phyloP scores from a whole-genome alignment of 352 stramenopile genomes.

The Globisporangium yorkense region DNA sequence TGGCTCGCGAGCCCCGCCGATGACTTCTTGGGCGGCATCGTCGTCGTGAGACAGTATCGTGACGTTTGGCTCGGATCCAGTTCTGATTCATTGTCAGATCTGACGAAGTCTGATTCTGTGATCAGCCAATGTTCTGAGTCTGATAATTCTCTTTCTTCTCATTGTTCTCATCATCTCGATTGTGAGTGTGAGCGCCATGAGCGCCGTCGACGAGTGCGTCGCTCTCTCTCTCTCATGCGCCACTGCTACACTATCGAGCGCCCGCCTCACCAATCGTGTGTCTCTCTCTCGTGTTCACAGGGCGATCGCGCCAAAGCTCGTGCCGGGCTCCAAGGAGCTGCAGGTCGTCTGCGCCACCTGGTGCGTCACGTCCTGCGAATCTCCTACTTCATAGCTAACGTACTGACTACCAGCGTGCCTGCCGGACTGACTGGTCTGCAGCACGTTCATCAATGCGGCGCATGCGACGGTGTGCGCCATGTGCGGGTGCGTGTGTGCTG shows the following conservation, averaged over 20 bases:
- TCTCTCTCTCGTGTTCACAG: constrained; percentile 7
- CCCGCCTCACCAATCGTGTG: neutral
- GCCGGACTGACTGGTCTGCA: constrained; percentile 8
- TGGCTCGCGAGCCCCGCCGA: constrained; percentile 7
- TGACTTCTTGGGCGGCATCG: constrained; percentile 14
- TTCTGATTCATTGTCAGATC: too few relatives aligned
- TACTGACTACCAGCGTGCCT: neutral
- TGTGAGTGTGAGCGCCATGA: neutral
- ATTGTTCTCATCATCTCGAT: too few relatives aligned
- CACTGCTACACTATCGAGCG: neutral
- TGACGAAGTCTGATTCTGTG: too few relatives aligned
- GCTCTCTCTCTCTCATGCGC: neutral
- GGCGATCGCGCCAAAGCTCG: constrained; percentile 41
- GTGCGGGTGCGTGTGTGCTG: constrained; percentile 46
- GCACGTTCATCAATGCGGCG: constrained; percentile 63
- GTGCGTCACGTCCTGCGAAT: constrained; percentile 16
- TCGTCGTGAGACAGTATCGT: neutral
- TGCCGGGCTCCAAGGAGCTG: constrained; percentile 51
- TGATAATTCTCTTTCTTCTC: too few relatives aligned
- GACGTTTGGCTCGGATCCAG: too few relatives aligned
- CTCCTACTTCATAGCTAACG: neutral
- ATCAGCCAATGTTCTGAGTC: too few relatives aligned
- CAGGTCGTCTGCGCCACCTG: constrained; percentile 48
- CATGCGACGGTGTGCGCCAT: constrained; percentile 55
- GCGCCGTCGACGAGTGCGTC: constrained; percentile 3